phyloP scores from a whole-genome alignment of 78 protist genomes.

The Cavenderia fasciculata region DNA sequence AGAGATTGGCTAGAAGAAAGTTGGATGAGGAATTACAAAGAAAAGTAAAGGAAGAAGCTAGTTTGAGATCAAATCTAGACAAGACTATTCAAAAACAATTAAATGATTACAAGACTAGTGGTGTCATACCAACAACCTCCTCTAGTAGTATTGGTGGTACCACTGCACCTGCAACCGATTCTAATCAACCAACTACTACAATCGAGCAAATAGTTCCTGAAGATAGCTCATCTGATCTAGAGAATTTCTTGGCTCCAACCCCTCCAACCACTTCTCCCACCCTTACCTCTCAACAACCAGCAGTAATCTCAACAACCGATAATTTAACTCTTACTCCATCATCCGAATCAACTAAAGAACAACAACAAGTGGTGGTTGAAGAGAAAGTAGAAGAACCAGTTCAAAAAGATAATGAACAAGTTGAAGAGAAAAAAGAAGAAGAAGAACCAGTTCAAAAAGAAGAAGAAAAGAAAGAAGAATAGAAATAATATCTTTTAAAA shows the following conservation, averaged over 20 bases:
- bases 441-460: no score
- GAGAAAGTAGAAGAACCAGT: no score
- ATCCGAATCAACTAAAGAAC: neutral
- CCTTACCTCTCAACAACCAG: neutral
- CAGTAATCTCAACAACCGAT: neutral
- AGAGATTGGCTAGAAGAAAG: slow-evolving; percentile 1
- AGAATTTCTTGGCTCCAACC: slow-evolving; percentile 2
- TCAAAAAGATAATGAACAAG: no score
- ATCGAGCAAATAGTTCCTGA: neutral
- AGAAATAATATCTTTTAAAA: no score
- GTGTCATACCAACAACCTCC: neutral
- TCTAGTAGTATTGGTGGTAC: no score
- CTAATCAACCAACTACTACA: neutral
- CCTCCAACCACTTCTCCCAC: neutral
- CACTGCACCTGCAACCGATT: neutral
- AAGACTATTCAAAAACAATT: slow-evolving; percentile 7
- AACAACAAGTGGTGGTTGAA: no score
- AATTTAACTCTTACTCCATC: neutral
- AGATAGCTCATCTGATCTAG: neutral
- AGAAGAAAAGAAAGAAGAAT: no score
- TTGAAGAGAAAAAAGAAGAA: no score
- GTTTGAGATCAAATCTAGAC: neutral
- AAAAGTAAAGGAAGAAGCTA: slow-evolving; percentile 7
- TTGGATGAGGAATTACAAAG: neutral
- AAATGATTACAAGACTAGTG: slow-evolving; percentile 1